A percentile compares a stretch with the other conserved stretches of the same genome.
Evolutionary conservation across 176 grass and related monocot species (phyloP).

Genomic region (Musa schizocarpa): DNA sequence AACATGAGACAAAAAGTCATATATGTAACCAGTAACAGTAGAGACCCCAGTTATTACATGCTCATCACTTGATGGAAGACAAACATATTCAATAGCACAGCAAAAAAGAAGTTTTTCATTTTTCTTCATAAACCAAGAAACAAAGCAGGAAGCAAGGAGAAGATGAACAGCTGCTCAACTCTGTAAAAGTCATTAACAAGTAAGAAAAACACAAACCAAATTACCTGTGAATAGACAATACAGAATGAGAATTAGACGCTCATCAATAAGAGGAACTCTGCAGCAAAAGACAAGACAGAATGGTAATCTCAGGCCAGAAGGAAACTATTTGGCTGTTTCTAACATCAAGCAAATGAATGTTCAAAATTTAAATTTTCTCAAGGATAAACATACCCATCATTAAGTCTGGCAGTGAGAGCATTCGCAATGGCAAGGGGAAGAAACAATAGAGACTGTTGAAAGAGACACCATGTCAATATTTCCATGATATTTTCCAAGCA

Average conservation of each 20-base stretch:
- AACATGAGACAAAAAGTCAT: not conserved
- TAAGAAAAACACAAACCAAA: not conserved
- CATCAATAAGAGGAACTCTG: conserved; percentile 65
- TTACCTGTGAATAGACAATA: conserved; percentile 68
- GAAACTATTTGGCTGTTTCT: not conserved
- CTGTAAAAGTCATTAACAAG: conserved; percentile 4
- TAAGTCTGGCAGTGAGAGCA: conserved; percentile 78
- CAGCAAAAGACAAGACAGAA: not conserved
- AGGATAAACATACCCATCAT: conserved; percentile 53
- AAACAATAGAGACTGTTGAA: conserved; percentile 70
- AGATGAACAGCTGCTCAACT: too few relatives aligned
- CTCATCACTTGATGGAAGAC: too few relatives aligned
- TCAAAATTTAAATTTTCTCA: not conserved
- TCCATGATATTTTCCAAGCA: conserved; percentile 4
- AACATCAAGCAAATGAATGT: not conserved
- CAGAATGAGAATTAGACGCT: conserved; percentile 55
- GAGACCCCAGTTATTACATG: too few relatives aligned
- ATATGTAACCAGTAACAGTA: too few relatives aligned
- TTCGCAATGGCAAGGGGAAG: conserved; percentile 82
- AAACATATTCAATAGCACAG: too few relatives aligned
- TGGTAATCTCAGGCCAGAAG: not conserved
- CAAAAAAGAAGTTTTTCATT: too few relatives aligned
- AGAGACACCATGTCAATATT: conserved; percentile 15
- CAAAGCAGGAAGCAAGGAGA: not conserved
- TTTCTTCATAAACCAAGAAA: too few relatives aligned